Evolutionary conservation across 2,329 filamentous ascomycete species (phyloP).

Genomic region (Aspergillus proliferans): DNA sequence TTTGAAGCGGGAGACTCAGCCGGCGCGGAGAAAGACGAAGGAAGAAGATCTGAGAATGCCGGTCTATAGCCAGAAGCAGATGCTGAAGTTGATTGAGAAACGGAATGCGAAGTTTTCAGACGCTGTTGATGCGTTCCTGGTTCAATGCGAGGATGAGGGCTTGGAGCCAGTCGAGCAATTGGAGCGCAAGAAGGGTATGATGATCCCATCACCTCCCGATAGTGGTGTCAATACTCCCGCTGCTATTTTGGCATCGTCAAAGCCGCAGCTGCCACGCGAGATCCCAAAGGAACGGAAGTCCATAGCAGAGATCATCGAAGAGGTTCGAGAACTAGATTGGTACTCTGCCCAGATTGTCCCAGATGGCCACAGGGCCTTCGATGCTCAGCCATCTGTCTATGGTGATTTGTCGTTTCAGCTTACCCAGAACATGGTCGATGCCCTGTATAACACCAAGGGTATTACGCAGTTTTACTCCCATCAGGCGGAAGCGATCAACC

Average conservation of each 20-base stretch:
- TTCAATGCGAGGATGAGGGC: slow-evolving; percentile 57
- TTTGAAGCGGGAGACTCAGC: slow-evolving; percentile 69
- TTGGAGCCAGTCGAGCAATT: slow-evolving; percentile 64
- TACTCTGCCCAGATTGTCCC: slow-evolving; percentile 91
- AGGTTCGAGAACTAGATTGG: slow-evolving; percentile 77
- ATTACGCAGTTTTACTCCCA: slow-evolving; percentile 86
- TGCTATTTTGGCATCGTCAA: slow-evolving; percentile 34
- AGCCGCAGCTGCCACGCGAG: slow-evolving; percentile 45
- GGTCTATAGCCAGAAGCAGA: slow-evolving; percentile 85
- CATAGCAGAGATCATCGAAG: slow-evolving; percentile 76
- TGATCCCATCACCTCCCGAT: slow-evolving; percentile 56
- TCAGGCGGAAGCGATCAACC: slow-evolving; percentile 89
- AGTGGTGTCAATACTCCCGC: slow-evolving; percentile 35
- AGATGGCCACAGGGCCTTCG: slow-evolving; percentile 85
- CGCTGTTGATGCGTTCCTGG: slow-evolving; percentile 71
- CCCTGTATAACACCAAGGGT: slow-evolving; percentile 81
- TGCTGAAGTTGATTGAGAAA: slow-evolving; percentile 83
- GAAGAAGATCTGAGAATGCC: slow-evolving; percentile 86
- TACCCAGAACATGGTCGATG: slow-evolving; percentile 90
- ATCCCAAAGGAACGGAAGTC: slow-evolving; percentile 76
- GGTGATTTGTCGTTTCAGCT: slow-evolving; percentile 79
- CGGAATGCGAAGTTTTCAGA: slow-evolving; percentile 75
- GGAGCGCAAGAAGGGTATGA: slow-evolving; percentile 51
- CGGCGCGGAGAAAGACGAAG: slow-evolving; percentile 57
- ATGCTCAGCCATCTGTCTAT: slow-evolving; percentile 72